A percentile compares a stretch with the other conserved stretches of the same genome.
Evolutionary conservation across 768 basidiomycete species (phyloP).

Genomic region (Russula foetens): DNA sequence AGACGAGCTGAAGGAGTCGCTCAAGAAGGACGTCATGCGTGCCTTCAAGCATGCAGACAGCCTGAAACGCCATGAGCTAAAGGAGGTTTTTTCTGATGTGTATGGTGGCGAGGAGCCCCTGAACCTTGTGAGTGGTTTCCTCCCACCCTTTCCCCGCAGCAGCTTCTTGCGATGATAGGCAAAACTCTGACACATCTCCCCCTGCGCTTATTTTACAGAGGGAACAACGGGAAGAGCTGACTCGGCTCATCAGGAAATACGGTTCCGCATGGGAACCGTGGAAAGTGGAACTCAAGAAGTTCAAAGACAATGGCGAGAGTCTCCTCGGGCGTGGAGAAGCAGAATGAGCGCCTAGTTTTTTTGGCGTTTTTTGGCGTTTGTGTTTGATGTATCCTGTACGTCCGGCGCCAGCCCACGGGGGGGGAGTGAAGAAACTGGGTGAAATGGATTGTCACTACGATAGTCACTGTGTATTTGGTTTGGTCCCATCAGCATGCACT

Average conservation of each 20-base stretch:
- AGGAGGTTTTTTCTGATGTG: constrained; percentile 78
- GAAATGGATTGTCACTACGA: not conserved
- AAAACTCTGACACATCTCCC: constrained; percentile 6
- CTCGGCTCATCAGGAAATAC: constrained; percentile 70
- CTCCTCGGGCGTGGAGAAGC: constrained; percentile 2
- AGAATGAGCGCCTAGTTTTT: not conserved
- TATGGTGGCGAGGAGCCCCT: constrained; percentile 81
- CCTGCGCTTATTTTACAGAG: constrained; percentile 34
- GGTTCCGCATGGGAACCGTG: constrained; percentile 84
- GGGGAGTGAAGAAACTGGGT: no score
- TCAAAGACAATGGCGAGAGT: constrained; percentile 57
- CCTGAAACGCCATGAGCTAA: constrained; percentile 59
- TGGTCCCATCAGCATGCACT: not conserved
- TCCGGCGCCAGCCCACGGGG: not conserved
- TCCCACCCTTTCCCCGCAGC: not conserved
- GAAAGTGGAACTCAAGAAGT: constrained; percentile 68
- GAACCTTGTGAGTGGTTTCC: constrained; percentile 57
- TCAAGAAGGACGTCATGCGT: constrained; percentile 67
- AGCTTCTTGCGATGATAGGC: not conserved
- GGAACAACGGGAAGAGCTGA: constrained; percentile 79
- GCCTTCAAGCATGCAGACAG: constrained; percentile 74
- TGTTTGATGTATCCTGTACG: not conserved
- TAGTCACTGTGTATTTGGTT: not conserved
- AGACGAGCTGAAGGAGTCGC: constrained; percentile 53
- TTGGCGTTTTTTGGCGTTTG: no score